Percentiles rank a stretch among this genome's conserved stretches.
Conservation (phyloP, 148 eudicot species). For the Arctostaphylos glauca region DNA sequence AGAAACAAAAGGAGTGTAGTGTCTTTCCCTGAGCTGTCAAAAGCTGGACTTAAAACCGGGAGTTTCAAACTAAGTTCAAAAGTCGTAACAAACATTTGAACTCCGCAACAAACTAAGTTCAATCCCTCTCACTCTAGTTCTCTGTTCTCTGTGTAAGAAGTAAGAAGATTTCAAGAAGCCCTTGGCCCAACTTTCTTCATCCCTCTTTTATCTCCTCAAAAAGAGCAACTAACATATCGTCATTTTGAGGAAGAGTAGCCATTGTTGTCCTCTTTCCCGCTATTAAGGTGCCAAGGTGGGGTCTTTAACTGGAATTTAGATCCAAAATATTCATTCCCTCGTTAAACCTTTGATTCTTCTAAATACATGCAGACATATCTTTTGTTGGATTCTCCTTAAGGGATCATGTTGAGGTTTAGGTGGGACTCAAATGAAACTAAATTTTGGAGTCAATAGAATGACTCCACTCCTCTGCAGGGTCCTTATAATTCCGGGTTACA, state of each 20-base stretch:
- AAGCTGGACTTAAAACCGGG: too few species aligned
- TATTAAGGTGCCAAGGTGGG: not conserved
- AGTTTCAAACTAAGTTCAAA: too few species aligned
- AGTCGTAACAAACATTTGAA: too few species aligned
- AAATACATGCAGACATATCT: not conserved
- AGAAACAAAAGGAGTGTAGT: too few species aligned
- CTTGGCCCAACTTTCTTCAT: too few species aligned
- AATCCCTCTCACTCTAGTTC: too few species aligned
- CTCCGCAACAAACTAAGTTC: too few species aligned
- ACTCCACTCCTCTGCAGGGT: not conserved
- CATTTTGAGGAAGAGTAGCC: not conserved
- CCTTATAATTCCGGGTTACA: not conserved
- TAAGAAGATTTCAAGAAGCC: too few species aligned
- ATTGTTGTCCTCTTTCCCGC: not conserved
- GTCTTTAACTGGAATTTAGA: not conserved
- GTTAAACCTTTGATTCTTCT: not conserved
- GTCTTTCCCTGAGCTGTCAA: too few species aligned
- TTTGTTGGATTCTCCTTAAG: not conserved
- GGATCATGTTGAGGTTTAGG: not conserved
- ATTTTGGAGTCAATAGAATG: not conserved
- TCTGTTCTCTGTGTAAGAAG: too few species aligned
- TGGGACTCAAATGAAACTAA: not conserved
- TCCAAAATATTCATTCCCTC: not conserved
- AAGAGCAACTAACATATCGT: too few species aligned
- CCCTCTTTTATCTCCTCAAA: too few species aligned